Base-by-base conservation (phyloP, 1,284 basidiomycete genomes). In the Butyriboletus appendiculatus region DNA sequence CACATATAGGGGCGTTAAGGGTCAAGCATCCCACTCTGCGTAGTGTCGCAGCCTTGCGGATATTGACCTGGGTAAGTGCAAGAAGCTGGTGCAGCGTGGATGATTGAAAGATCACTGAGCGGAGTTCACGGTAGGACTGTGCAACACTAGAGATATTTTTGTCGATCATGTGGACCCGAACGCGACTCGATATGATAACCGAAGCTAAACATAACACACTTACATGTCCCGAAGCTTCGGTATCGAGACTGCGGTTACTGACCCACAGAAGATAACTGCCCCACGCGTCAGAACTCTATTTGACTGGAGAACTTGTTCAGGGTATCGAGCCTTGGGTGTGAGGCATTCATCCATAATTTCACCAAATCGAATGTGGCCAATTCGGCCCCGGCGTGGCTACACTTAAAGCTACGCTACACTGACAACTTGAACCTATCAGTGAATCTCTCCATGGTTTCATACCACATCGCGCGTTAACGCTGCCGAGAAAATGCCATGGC, bases 261-360 rank as follows among this genome's bases (percentile, higher is more conserved):
- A n/a, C n/a, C 12, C 26, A 18, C 16, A 18, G 24, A 22, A 18
- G 15, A 43, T 24, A 42, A 47, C 37, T 30, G 34, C 30, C 20
- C 33, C 7, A 14, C 14, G 16, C 16, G 22, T 14, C 12, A 12
- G 24, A 45, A 42, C 14, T 39, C 45, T 33, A 15, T 45, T 11
- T 43, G 18, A 51, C 39, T 32, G 18, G 37, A 38, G 20, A 22
- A 42, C 2, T 11, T 38, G 24, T 18, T 34, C 38, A n/a, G 26
- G 12, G 14, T 38, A 9, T 56, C n/a, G n/a, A 30, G 14, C n/a
- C n/a, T n/a, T 59, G 42, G 32, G 51, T 56, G 52, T 56, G 35
- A 28, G 37, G 43, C 30, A 35, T 16, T 22, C 16, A 7, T 22
- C 22, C 26, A 57, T 3, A n/a, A 22, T 10, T 58, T 30, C 16